Conservation (phyloP, 345 rosid genomes). For the Moringa oleifera region DNA sequence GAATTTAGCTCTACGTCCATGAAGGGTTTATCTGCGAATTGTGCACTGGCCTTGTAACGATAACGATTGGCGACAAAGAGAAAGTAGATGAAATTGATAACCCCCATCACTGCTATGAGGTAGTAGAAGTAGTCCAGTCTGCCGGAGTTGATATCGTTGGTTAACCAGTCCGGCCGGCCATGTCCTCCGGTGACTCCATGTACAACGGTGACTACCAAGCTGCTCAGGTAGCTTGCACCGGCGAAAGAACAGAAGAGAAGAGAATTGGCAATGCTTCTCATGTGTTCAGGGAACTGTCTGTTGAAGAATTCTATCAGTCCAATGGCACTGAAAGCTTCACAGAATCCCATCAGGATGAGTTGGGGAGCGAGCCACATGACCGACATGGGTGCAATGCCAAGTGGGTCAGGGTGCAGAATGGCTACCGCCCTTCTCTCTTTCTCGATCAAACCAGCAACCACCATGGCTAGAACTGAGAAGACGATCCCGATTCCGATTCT, state of each 20-base stretch:
- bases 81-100: constrained; percentile 41
- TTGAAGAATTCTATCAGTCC: constrained; percentile 66
- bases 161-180: constrained; percentile 48
- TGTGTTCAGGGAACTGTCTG: constrained; percentile 50
- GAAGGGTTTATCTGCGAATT: constrained; percentile 6
- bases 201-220: constrained; percentile 31
- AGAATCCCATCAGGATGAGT: constrained; percentile 48
- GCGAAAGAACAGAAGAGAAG: constrained; percentile 38
- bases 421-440: constrained; percentile 33
- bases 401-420: constrained; percentile 10
- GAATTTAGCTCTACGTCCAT: constrained; percentile 16
- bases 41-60: constrained; percentile 32
- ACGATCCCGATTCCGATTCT: constrained; percentile 49
- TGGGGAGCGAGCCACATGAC: constrained; percentile 58
- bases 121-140: constrained; percentile 56
- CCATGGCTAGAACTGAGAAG: constrained; percentile 43
- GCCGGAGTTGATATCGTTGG: constrained; percentile 40
- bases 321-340: constrained; percentile 49
- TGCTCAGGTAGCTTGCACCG: constrained; percentile 32
- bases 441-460: constrained; percentile 44
- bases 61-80: constrained; percentile 35
- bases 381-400: constrained; percentile 27
- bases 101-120: constrained; percentile 43
- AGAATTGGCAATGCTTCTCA: constrained; percentile 60
- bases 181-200: constrained; percentile 32